Base-by-base conservation (phyloP, 1,284 basidiomycete genomes). In the Agroathelia rolfsii region DNA sequence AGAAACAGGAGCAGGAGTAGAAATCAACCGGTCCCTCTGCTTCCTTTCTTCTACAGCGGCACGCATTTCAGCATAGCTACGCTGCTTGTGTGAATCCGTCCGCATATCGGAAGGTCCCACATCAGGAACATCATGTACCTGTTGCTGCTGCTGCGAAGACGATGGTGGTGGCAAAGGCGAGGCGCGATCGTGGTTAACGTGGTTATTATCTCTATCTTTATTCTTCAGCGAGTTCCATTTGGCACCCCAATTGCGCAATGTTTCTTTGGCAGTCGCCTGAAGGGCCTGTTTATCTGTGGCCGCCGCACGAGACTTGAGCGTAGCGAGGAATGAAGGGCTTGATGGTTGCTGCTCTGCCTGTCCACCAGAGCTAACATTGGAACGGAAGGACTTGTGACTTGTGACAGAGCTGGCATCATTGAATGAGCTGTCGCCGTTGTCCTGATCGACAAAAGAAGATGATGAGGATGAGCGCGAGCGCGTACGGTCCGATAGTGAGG, bases 221-320 rank as follows among this genome's bases (percentile, higher is more conserved):
- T 72, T 76, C 53, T 68, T 71, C 47, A 76, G 51, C 12, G 62
- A 62, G 26, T 64, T 69, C 81, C 81, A 90, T 42, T 76, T 85
- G 12, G 76, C 77, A 13, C 87, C 78, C 86, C 87, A 92, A 52
- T 90, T 90, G 35, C 78, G 76, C 64, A 92, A 77, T 9, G 79
- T 69, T 51, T 92, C 88, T 52, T 80, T 82, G 3, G 87, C 87
- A 2, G 76, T 76, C 45, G 77, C 78, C 46, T 73, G 76, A 14
- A 90, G 58, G 2, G 83, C 83, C 51, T 88, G 77, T 50, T 88
- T 90, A 53, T 92, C 87, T n/a, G n/a, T n/a, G n/a, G n/a, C n/a
- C 10, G 70, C 70, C 0, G 79, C 70, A 25, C 78, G 78, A 14
- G 84, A 74, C 51, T 78, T 82, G 34, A 85, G 61, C 10, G 78